Evolutionary conservation across 192 early-diverging fungal genomes (phyloP).

Genomic region (Helicostylum pulchrum): DNA sequence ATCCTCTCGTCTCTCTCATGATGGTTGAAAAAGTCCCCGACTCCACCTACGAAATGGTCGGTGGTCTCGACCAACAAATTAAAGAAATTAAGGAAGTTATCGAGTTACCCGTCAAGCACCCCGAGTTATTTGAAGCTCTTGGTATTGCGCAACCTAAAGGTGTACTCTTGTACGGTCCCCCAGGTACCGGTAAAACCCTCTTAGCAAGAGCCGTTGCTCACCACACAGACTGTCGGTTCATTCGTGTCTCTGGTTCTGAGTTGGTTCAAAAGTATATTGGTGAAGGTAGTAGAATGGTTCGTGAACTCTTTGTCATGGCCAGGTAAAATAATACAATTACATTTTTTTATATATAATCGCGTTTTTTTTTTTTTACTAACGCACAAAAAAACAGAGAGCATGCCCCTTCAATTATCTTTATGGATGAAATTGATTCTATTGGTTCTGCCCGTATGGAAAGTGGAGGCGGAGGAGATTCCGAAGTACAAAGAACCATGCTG

Average conservation of each 20-base stretch:
- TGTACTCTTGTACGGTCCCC: constrained; percentile 88
- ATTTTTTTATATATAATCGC: too few species aligned
- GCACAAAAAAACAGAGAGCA: constrained; percentile 59
- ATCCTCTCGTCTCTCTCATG: constrained; percentile 99
- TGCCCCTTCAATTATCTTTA: constrained; percentile 89
- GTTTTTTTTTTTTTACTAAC: too few species aligned
- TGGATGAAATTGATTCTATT: constrained; percentile 92
- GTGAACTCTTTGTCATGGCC: constrained; percentile 88
- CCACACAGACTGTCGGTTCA: constrained; percentile 90
- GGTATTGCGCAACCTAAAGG: constrained; percentile 99
- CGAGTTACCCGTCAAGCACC: constrained; percentile 99
- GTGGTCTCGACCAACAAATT: constrained; percentile 98
- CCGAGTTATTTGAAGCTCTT: constrained; percentile 95
- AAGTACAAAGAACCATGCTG: constrained; percentile 90
- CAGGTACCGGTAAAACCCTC: constrained; percentile 86
- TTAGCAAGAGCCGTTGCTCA: constrained; percentile 89
- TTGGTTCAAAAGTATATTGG: constrained; percentile 93
- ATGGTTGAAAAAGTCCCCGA: constrained; percentile 99
- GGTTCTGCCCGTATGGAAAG: constrained; percentile 81
- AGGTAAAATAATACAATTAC: constrained; percentile 41
- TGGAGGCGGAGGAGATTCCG: constrained; percentile 78
- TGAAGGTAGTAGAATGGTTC: constrained; percentile 88
- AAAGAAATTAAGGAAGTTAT: constrained; percentile 99
- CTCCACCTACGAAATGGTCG: constrained; percentile 99
- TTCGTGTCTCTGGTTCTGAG: constrained; percentile 87